Conservation (phyloP, 75 land plant genomes). For the Chamaecyparis obtusa region DNA sequence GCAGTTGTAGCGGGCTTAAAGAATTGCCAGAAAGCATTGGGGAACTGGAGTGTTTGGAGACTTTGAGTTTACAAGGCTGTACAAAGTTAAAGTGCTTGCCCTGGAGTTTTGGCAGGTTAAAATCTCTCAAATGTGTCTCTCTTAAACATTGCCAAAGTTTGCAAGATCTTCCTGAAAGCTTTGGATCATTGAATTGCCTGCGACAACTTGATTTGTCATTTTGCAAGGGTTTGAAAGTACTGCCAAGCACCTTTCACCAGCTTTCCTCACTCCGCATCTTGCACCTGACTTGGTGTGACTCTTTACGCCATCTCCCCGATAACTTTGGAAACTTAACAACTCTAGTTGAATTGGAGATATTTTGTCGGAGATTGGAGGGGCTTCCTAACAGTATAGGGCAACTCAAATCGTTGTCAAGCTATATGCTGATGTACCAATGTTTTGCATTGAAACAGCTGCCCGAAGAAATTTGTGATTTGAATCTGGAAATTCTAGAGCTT, state of each 20-base stretch:
- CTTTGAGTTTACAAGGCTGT: background rate
- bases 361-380: background rate
- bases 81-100: background rate
- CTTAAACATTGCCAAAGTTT: background rate
- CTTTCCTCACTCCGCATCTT: background rate
- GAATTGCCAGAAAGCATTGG: background rate
- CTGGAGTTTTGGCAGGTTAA: background rate
- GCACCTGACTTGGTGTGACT: background rate
- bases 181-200: background rate
- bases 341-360: background rate
- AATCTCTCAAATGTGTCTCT: background rate
- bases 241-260: background rate
- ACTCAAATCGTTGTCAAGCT: background rate
- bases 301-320: background rate
- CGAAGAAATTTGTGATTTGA: background rate
- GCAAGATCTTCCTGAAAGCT: background rate
- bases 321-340: background rate
- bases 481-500: background rate
- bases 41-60: background rate
- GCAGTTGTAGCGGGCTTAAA: background rate
- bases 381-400: background rate
- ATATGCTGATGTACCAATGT: background rate
- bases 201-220: background rate
- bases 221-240: background rate
- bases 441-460: background rate